Percentiles rank a stretch among this genome's conserved stretches.
Conservation (phyloP, 2,329 filamentous ascomycete genomes). For the Cytospora piceae region DNA sequence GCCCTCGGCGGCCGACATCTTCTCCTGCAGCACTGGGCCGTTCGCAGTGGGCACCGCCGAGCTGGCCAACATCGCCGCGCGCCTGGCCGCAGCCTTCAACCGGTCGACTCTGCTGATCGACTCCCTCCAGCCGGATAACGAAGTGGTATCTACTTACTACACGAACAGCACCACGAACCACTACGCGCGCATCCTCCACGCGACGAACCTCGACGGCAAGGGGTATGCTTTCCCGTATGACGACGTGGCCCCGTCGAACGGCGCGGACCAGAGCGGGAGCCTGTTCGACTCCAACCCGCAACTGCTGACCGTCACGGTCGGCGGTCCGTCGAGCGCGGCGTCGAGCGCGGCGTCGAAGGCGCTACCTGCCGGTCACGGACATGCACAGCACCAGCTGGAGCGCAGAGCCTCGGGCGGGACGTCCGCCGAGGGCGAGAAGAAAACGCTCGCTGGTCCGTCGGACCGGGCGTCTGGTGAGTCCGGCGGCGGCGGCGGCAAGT, state of each 20-base stretch:
- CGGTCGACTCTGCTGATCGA: slow-evolving; percentile 67
- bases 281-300: slow-evolving; percentile 60
- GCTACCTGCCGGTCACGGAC: slow-evolving; percentile 1
- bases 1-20: slow-evolving; percentile 54
- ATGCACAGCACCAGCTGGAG: too few relatives aligned
- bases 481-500: too few relatives aligned
- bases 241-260: slow-evolving; percentile 62
- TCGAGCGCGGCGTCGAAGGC: slow-evolving; percentile 18
- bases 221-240: slow-evolving; percentile 76
- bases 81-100: slow-evolving; percentile 77
- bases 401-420: too few relatives aligned
- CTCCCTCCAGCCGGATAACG: slow-evolving; percentile 55
- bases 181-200: slow-evolving; percentile 68
- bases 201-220: slow-evolving; percentile 58
- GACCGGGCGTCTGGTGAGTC: too few relatives aligned
- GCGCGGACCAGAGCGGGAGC: slow-evolving; percentile 64
- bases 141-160: slow-evolving; percentile 57
- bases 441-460: too few relatives aligned
- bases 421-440: too few relatives aligned
- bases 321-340: slow-evolving; percentile 41
- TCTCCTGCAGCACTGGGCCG: slow-evolving; percentile 58
- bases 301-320: slow-evolving; percentile 60
- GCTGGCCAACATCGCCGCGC: slow-evolving; percentile 68
- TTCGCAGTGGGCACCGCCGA: slow-evolving; percentile 53
- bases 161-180: slow-evolving; percentile 62